Percentiles rank a stretch among this genome's conserved stretches.
Evolutionary conservation across 2,329 filamentous ascomycete species (phyloP).

Genomic region (Pseudogymnoascus sp.): DNA sequence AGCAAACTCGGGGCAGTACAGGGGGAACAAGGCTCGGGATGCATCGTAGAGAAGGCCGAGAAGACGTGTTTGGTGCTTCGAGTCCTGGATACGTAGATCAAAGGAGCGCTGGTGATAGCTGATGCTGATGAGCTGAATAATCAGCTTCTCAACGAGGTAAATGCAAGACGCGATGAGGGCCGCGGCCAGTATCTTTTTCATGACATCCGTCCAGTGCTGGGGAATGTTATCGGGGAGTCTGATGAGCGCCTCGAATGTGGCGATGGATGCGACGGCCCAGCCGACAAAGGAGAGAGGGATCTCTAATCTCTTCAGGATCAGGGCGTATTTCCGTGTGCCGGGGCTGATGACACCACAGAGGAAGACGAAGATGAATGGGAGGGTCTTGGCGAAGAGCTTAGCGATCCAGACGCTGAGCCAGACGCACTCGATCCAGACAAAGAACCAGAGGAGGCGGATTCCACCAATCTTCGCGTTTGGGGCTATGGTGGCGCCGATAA

Average conservation of each 20-base stretch:
- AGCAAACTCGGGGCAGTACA: conserved; percentile 82
- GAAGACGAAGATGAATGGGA: conserved; percentile 59
- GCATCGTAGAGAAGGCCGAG: conserved; percentile 84
- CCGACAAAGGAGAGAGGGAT: conserved; percentile 61
- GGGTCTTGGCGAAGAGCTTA: conserved; percentile 53
- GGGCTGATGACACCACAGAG: conserved; percentile 61
- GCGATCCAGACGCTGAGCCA: conserved; percentile 61
- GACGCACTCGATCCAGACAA: conserved; percentile 60
- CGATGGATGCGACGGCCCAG: conserved; percentile 55
- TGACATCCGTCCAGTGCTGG: conserved; percentile 43
- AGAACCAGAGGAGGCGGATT: conserved; percentile 51
- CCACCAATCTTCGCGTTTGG: conserved; percentile 36
- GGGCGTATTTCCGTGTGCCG: conserved; percentile 62
- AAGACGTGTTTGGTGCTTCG: conserved; percentile 77
- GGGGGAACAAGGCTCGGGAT: conserved; percentile 78
- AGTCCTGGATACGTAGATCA: conserved; percentile 74
- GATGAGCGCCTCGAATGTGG: conserved; percentile 53
- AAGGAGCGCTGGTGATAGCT: conserved; percentile 82
- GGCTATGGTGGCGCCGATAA: conserved; percentile 42
- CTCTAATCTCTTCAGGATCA: conserved; percentile 55
- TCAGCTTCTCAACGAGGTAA: conserved; percentile 66
- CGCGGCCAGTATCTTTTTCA: conserved; percentile 59
- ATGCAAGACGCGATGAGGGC: conserved; percentile 61
- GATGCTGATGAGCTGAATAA: conserved; percentile 77
- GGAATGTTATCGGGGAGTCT: conserved; percentile 14